These are phyloP conservation scores for Aspergillus sergii DNA, from an alignment of 2,329 filamentous ascomycete species.

Conservation along the genomic window DNA sequence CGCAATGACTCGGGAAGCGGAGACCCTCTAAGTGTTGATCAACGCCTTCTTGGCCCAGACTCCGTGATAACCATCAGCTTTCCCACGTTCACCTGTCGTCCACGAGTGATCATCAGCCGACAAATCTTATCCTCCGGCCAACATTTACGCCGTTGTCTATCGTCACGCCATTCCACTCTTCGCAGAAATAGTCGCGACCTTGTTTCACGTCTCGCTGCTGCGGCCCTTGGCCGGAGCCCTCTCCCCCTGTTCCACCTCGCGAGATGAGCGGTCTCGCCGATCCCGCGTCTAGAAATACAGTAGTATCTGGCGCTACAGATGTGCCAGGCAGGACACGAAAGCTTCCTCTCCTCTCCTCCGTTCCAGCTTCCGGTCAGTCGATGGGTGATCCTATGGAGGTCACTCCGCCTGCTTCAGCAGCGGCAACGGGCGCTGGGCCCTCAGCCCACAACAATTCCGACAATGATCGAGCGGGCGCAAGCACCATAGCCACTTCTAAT, in stretches of 20 bases:
- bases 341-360: conserved; percentile 54
- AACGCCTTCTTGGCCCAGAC: conserved; percentile 29
- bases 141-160: conserved; percentile 13
- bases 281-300: conserved; percentile 48
- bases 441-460: conserved; percentile 53
- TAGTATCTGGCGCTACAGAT: conserved; percentile 42
- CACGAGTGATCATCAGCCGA: conserved; percentile 26
- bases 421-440: conserved; percentile 49
- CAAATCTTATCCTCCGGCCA: conserved; percentile 13
- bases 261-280: conserved; percentile 47
- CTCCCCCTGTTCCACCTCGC: conserved; percentile 25
- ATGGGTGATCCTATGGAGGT: conserved; percentile 59
- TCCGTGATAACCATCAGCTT: conserved; percentile 23
- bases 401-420: conserved; percentile 49
- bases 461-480: conserved; percentile 45
- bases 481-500: conserved; percentile 35
- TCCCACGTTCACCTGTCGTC: conserved; percentile 31
- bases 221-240: conserved; percentile 19
- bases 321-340: conserved; percentile 52
- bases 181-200: conserved; percentile 6
- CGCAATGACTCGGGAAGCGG: conserved; percentile 33
- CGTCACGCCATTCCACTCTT: not conserved
- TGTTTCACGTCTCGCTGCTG: conserved; percentile 14
- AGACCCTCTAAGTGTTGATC: conserved; percentile 34
- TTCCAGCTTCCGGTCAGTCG: conserved; percentile 43